phyloP scores from a whole-genome alignment of 2,329 filamentous ascomycete genomes.

The Neurospora sp. region DNA sequence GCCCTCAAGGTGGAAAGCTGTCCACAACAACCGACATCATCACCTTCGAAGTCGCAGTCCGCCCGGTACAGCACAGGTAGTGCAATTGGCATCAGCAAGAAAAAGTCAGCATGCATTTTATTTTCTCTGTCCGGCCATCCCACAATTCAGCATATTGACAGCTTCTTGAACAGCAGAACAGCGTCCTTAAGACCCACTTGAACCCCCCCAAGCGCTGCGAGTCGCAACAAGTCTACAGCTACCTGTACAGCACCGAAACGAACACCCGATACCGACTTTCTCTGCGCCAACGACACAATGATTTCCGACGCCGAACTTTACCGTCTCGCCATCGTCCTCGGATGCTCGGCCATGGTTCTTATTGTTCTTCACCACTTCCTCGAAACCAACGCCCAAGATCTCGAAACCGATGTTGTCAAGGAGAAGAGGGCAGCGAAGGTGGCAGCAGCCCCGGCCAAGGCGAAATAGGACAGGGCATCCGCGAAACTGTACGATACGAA shows the following conservation, averaged over 20 bases:
- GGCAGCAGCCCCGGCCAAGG: constrained; percentile 9
- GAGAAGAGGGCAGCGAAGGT: constrained; percentile 19
- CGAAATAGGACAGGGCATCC: constrained; percentile 7
- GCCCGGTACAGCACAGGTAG: background rate
- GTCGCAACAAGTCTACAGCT: background rate
- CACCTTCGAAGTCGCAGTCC: background rate
- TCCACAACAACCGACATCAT: constrained; percentile 14
- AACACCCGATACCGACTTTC: background rate
- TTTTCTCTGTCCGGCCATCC: background rate
- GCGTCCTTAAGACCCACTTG: background rate
- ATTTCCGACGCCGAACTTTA: constrained; percentile 92
- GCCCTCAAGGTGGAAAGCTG: constrained; percentile 15
- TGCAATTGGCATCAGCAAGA: background rate
- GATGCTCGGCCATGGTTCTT: constrained; percentile 78
- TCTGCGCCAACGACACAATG: constrained; percentile 49
- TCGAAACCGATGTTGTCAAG: constrained; percentile 19
- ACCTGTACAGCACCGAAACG: background rate
- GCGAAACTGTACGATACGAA: constrained; percentile 10
- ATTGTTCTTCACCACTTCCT: constrained; percentile 96
- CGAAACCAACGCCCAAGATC: constrained; percentile 68
- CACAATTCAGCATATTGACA: background rate
- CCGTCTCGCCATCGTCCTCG: constrained; percentile 84
- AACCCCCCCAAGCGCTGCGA: background rate
- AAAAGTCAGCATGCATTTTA: background rate
- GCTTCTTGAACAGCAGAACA: background rate